phyloP scores from a whole-genome alignment of 768 basidiomycete species.

The Boletus rubroflammeus region DNA sequence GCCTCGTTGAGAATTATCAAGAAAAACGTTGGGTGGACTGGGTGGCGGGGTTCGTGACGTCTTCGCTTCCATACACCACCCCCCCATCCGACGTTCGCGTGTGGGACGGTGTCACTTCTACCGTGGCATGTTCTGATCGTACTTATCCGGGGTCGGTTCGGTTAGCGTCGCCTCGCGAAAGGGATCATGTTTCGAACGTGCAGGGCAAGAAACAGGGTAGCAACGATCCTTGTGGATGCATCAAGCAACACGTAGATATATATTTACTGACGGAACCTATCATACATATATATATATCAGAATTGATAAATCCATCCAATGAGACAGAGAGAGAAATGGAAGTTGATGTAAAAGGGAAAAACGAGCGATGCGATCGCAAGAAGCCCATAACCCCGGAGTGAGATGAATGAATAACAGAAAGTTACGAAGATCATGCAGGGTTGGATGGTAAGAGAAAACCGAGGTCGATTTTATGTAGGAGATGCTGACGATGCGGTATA shows the following conservation, averaged over 20 bases:
- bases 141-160: background rate
- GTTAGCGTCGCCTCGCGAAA: background rate
- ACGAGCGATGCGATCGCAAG: background rate
- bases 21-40: too few relatives aligned
- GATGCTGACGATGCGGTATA: slow-evolving; percentile 26
- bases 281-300: slow-evolving; percentile 19
- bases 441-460: background rate
- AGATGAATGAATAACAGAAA: background rate
- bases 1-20: slow-evolving; percentile 11
- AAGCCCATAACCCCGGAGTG: background rate
- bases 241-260: slow-evolving; percentile 25
- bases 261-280: slow-evolving; percentile 20
- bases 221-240: slow-evolving; percentile 14
- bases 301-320: slow-evolving; percentile 3
- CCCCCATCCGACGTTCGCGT: too few relatives aligned
- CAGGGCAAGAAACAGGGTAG: background rate
- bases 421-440: slow-evolving; percentile 3
- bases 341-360: background rate
- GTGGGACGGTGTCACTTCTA: too few relatives aligned
- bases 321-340: background rate
- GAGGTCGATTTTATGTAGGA: slow-evolving; percentile 12
- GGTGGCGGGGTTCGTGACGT: background rate
- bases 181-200: background rate
- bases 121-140: background rate
- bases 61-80: background rate